Evolutionary conservation across 192 early-diverging fungal species (phyloP), one percentile per base, ranked within the genome.

Genomic region (Chytriomyces hyalinus): DNA sequence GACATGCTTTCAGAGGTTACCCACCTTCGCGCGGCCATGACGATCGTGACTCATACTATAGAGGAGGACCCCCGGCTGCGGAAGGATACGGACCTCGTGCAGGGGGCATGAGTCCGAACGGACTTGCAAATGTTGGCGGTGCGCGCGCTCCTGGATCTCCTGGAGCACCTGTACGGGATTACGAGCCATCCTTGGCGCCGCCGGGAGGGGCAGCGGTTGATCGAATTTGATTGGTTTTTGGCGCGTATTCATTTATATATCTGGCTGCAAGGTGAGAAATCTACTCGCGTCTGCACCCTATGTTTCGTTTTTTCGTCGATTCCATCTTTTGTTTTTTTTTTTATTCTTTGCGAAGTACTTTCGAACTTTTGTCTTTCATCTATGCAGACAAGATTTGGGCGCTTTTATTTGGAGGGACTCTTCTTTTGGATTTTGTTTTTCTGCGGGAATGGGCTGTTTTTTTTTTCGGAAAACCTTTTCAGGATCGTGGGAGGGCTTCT

Each of bases 1-100:
- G 13, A 65, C 0, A 26, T 22, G 11, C 50, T 15, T 26, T 59
- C 75, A 65, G 76, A 45, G 76, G 76, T 10, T 77, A 77, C 76
- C 66, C 62, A 10, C 64, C 66, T 49, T 44, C 61, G 61, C 61
- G 61, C 48, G 9, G 20, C 9, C 48, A 45, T 28, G 20, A 77
- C 45, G 76, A 77, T 17, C 11, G 74, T 6, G 74, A 66, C 64
- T 11, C 62, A n/a, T 64, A 77, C 57, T 61, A 67, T 13, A 13
- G 61, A 7, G 60, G 76, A n/a, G 75, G 62, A 76, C 49, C 69
- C 15, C 71, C 71, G 0, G 59, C 71, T 61, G 44, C 5, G 20
- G 17, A 20, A 13, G 53, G 53, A 13, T 13, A 20, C 53, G 53
- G 53, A 20, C 53, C 53, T 4, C 43, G 67, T 13, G 67, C 15